phyloP scores from a whole-genome alignment of 192 early-diverging fungal species.

The Lobosporangium transversale region DNA sequence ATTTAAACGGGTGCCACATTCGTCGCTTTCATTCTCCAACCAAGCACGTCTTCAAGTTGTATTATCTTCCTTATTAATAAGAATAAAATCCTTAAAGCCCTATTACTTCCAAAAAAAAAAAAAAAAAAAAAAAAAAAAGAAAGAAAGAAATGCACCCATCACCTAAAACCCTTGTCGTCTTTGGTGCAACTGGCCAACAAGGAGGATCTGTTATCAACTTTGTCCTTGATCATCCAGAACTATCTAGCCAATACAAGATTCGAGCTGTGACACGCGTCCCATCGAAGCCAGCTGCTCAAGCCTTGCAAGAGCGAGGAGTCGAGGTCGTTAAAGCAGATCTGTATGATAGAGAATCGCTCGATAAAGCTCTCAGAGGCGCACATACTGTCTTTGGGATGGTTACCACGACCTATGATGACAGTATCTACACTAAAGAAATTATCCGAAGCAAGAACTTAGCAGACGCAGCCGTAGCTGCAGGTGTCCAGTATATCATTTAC shows the following conservation, averaged over 20 bases:
- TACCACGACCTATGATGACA: conserved; percentile 6
- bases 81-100: too few species aligned
- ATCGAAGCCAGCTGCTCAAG: conserved; percentile 14
- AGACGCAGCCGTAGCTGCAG: too few species aligned
- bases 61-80: too few species aligned
- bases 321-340: conserved; percentile 34
- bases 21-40: too few species aligned
- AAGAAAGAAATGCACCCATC: too few species aligned
- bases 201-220: conserved; percentile 20
- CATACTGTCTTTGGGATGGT: conserved; percentile 32
- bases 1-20: too few species aligned
- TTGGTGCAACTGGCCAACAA: conserved; percentile 35
- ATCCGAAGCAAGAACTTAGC: conserved; percentile 9
- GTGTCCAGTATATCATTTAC: conserved; percentile 23
- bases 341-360: conserved; percentile 23
- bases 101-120: too few species aligned
- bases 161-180: conserved; percentile 35
- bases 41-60: too few species aligned
- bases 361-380: conserved; percentile 24
- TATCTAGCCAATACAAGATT: conserved; percentile 22
- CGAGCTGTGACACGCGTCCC: conserved; percentile 20
- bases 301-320: conserved; percentile 12
- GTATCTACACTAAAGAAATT: conserved; percentile 13
- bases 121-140: too few species aligned
- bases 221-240: conserved; percentile 19